phyloP scores from a whole-genome alignment of 2,329 filamentous ascomycete species.

The Cladophialophora carrionii region DNA sequence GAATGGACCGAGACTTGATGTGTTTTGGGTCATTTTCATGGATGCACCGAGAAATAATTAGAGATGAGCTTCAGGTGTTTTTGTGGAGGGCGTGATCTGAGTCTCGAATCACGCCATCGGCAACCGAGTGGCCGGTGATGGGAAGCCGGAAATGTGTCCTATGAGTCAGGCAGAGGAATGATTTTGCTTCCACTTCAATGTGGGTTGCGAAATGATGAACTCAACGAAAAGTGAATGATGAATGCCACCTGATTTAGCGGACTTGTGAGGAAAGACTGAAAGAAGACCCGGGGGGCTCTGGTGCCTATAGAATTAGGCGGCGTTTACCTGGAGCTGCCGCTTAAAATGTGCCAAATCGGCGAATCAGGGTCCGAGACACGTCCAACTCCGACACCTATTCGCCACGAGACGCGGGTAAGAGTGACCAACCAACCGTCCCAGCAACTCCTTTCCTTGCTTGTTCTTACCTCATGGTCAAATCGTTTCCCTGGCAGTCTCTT shows the following conservation, averaged over 20 bases:
- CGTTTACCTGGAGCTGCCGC: not conserved
- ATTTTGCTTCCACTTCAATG: not conserved
- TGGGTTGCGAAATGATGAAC: not conserved
- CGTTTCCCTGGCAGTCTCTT: not conserved
- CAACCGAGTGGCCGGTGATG: not conserved
- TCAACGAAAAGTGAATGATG: not conserved
- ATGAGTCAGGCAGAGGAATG: not conserved
- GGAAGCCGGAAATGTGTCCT: not conserved
- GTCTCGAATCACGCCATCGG: slow-evolving; percentile 25
- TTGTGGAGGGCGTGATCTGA: slow-evolving; percentile 5
- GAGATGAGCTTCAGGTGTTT: not conserved
- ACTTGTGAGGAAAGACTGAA: not conserved
- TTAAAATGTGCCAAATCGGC: slow-evolving; percentile 30
- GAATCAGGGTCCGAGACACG: slow-evolving; percentile 16
- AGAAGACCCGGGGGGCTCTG: not conserved
- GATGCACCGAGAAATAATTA: not conserved
- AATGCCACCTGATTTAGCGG: not conserved
- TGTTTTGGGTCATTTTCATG: slow-evolving; percentile 16
- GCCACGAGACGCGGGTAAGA: slow-evolving; percentile 11
- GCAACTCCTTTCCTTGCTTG: slow-evolving; percentile 1
- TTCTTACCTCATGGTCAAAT: slow-evolving; percentile 7
- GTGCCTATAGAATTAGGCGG: not conserved
- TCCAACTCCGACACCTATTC: slow-evolving; percentile 17
- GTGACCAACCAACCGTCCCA: slow-evolving; percentile 2
- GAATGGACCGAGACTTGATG: slow-evolving; percentile 39